phyloP scores from a whole-genome alignment of 495 filamentous ascomycete species.

The Trichoderma virens region DNA sequence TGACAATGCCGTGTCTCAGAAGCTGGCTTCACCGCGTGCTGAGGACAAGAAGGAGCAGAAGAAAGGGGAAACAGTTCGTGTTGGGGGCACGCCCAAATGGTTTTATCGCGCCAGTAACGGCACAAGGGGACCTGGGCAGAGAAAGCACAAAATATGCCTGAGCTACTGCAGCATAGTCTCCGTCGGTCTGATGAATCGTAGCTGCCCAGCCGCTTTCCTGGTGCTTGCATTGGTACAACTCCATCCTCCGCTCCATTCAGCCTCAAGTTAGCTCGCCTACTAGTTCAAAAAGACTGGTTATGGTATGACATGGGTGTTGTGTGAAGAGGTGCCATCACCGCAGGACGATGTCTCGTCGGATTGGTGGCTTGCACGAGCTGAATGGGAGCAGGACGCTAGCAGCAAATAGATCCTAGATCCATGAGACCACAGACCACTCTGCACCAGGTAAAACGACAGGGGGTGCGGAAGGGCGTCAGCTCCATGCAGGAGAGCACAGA shows the following conservation, averaged over 20 bases:
- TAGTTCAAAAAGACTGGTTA: neutral
- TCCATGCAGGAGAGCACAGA: neutral
- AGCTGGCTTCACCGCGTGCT: neutral
- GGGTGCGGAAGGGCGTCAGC: neutral
- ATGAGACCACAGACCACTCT: neutral
- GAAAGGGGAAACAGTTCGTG: neutral
- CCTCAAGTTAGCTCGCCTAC: conserved; percentile 20
- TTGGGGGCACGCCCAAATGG: neutral
- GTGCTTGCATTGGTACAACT: neutral
- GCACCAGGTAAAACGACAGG: neutral
- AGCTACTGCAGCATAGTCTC: neutral
- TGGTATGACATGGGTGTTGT: neutral
- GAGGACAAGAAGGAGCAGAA: conserved; percentile 3
- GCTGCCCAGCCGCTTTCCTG: neutral
- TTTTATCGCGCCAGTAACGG: neutral
- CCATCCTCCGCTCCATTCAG: conserved; percentile 12
- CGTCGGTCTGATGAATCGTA: neutral
- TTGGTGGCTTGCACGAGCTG: conserved; percentile 25
- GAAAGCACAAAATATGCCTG: neutral
- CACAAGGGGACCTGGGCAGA: neutral
- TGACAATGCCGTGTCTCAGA: neutral
- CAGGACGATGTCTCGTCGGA: neutral
- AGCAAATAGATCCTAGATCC: conserved; percentile 2
- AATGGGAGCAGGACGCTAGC: conserved; percentile 13
- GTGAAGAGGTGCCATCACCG: neutral